Percentiles rank a stretch among this genome's conserved stretches.
Conservation (phyloP, 257 asterid species). For the Penstemon barbatus region DNA sequence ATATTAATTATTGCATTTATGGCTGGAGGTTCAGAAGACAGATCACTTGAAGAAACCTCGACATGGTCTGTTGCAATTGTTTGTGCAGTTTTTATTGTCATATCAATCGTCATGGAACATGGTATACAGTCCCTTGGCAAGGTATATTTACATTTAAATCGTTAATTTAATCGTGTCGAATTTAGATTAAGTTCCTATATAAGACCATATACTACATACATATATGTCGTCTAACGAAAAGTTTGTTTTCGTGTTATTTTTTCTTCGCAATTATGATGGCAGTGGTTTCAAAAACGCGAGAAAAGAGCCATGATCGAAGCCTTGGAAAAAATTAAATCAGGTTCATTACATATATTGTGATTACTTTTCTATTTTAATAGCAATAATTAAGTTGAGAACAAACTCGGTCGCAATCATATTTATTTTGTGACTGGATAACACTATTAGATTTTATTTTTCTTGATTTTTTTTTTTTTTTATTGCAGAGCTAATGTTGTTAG, state of each 20-base stretch:
- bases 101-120: constrained; percentile 64
- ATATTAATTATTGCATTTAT: constrained; percentile 7
- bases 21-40: constrained; percentile 43
- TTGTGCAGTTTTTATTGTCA: constrained; percentile 54
- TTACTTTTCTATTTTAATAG: not conserved
- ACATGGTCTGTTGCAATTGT: constrained; percentile 89
- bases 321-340: constrained; percentile 70
- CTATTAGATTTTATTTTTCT: not conserved
- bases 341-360: constrained; percentile 22
- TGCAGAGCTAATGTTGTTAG: constrained; percentile 64
- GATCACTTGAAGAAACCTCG: constrained; percentile 69
- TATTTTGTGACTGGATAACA: not conserved
- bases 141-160: constrained; percentile 31
- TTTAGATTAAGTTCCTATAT: not conserved
- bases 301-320: constrained; percentile 71
- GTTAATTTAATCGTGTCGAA: not conserved
- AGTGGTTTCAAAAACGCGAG: constrained; percentile 71
- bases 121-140: constrained; percentile 65
- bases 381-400: too few relatives aligned
- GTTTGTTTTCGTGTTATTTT: not conserved
- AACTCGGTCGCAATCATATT: too few relatives aligned
- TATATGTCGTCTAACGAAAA: not conserved
- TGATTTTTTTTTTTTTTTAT: not conserved
- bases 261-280: not conserved
- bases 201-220: too few relatives aligned